phyloP scores from a whole-genome alignment of 1,284 basidiomycete genomes.

The Moesziomyces globuligerus region DNA sequence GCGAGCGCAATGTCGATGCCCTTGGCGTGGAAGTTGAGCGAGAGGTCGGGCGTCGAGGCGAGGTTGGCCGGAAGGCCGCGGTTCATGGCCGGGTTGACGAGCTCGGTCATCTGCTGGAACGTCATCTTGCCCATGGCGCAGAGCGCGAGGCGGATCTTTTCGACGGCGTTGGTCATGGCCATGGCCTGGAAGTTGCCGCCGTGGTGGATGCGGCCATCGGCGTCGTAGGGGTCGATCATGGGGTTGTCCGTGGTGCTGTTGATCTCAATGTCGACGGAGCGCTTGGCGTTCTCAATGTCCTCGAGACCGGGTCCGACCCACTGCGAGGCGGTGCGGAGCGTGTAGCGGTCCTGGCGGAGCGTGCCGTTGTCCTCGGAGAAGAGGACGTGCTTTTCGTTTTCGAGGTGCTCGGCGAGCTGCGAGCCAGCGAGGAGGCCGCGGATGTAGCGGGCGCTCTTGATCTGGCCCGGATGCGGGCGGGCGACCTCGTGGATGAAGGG shows the following conservation, averaged over 20 bases:
- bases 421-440: slow-evolving; percentile 74
- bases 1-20: slow-evolving; percentile 80
- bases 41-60: slow-evolving; percentile 51
- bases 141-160: slow-evolving; percentile 82
- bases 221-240: slow-evolving; percentile 52
- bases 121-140: slow-evolving; percentile 84
- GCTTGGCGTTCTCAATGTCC: slow-evolving; percentile 77
- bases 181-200: slow-evolving; percentile 69
- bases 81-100: slow-evolving; percentile 70
- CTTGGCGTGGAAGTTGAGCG: slow-evolving; percentile 80
- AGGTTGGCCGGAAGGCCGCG: slow-evolving; percentile 54
- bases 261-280: slow-evolving; percentile 78
- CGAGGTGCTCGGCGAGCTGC: slow-evolving; percentile 74
- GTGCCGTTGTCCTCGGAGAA: slow-evolving; percentile 78
- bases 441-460: slow-evolving; percentile 65
- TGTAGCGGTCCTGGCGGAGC: slow-evolving; percentile 80
- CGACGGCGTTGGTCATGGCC: slow-evolving; percentile 86
- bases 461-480: slow-evolving; percentile 86
- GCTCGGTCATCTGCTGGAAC: slow-evolving; percentile 84
- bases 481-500: slow-evolving; percentile 79
- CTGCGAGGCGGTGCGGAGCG: slow-evolving; percentile 70
- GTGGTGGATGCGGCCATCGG: slow-evolving; percentile 47
- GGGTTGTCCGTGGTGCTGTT: slow-evolving; percentile 78
- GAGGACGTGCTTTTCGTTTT: slow-evolving; percentile 74
- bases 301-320: slow-evolving; percentile 88